Conservation (phyloP, 495 filamentous ascomycete genomes). For the Aspergillus affinis region DNA sequence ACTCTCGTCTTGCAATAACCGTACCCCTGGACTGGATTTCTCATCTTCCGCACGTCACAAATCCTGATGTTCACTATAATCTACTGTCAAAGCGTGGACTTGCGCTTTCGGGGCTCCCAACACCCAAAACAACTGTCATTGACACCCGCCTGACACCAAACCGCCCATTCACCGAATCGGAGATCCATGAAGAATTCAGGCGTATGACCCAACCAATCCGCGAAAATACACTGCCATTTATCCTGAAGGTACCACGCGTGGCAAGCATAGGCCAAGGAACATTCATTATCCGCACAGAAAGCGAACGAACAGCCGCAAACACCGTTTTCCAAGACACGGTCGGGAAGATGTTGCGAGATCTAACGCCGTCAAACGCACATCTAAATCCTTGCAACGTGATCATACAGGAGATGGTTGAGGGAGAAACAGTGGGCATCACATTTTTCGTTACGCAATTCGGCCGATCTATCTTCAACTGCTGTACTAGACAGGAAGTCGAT, state of each 20-base stretch:
- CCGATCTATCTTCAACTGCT: slow-evolving; percentile 1
- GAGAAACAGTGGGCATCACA: slow-evolving; percentile 3
- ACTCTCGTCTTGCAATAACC: slow-evolving; percentile 1
- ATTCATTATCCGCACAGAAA: slow-evolving; percentile 4
- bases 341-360: background rate
- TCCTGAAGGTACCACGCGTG: slow-evolving; percentile 7
- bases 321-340: background rate
- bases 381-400: slow-evolving; percentile 9
- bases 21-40: slow-evolving; percentile 6
- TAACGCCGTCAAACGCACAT: slow-evolving; percentile 2
- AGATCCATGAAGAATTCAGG: background rate
- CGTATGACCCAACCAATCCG: slow-evolving; percentile 6
- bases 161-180: no score
- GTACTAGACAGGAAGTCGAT: slow-evolving; percentile 6
- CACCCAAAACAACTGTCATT: slow-evolving; percentile 7
- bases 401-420: slow-evolving; percentile 6
- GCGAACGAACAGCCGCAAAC: background rate
- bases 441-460: slow-evolving; percentile 13
- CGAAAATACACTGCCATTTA: slow-evolving; percentile 3
- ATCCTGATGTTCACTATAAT: slow-evolving; percentile 9
- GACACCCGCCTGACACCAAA: background rate
- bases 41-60: slow-evolving; percentile 5
- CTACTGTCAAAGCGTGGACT: slow-evolving; percentile 13
- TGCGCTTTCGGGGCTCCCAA: slow-evolving; percentile 8
- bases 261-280: slow-evolving; percentile 10